Evolutionary conservation across 2,329 filamentous ascomycete species (phyloP), one percentile per base, ranked within the genome.

Genomic region (Talaromyces sp.): DNA sequence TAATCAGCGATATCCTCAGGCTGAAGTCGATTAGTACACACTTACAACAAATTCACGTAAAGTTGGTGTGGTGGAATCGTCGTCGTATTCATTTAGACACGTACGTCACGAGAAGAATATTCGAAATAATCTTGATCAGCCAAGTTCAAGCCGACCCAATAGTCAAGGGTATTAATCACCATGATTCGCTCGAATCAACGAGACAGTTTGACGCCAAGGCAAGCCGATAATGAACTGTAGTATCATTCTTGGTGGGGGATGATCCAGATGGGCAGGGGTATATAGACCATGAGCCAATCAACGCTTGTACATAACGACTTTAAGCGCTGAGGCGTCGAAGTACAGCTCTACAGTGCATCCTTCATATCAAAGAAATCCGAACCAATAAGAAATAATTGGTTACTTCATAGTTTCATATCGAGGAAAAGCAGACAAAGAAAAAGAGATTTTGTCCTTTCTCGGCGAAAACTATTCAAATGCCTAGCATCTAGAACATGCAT

Each of bases 241-340:
- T 35, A 39, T 59, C 9, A 14, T 14, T 59, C 9, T 59, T 63
- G 24, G 61, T 35, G 61, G 33, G 60, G 37, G 27, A 50, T 35
- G 39, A 22, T 50, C 22, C 24, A 14, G 14, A 52, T 31, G 48
- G 24, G 41, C 61, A 63, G 50, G 61, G 61, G 35, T 47, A 50
- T 57, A 35, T 31, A 57, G n/a, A 31, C 10, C 48, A 39, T 31
- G 39, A 39, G 13, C 61, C 61, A 63, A 63, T 52, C n/a, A 63
- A n/a, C 27, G 13, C n/a, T 48, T 27, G 35, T 37, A 47, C 3
- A 35, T 45, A 22, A 7, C 16, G 22, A 47, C 57, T 57, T n/a
- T 63, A 63, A 63, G 61, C 61, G 61, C 61, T 48, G 61, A 63
- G 61, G 61, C 61, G 61, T 59, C 39, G 37, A 22, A 37, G 16